Conservation (phyloP, 371 early-diverging fungal species). For the Haplosporangium sp. region DNA sequence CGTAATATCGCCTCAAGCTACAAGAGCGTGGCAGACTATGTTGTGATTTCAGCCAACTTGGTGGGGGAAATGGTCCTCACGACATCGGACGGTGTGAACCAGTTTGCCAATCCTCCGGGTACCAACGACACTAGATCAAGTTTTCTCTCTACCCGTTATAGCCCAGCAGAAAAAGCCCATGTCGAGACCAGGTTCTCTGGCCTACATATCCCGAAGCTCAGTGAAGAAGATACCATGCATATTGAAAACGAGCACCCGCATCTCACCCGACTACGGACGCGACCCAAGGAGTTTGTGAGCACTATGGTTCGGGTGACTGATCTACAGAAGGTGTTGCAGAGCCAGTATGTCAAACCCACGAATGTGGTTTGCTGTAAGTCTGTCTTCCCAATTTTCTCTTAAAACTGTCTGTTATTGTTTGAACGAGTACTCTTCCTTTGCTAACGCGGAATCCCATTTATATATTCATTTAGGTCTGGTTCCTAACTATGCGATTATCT, state of each 20-base stretch:
- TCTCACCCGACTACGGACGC: constrained; percentile 10
- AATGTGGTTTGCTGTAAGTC: constrained; percentile 51
- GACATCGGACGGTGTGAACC: constrained; percentile 29
- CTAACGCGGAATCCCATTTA: not conserved
- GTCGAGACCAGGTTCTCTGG: constrained; percentile 43
- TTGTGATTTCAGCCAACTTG: constrained; percentile 46
- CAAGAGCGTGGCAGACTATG: constrained; percentile 33
- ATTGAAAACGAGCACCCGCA: constrained; percentile 24
- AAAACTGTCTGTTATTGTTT: too few relatives aligned
- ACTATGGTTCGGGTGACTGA: constrained; percentile 38
- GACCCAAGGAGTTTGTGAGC: constrained; percentile 39
- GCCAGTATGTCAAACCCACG: constrained; percentile 38
- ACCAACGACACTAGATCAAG: not conserved
- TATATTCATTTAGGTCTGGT: not conserved
- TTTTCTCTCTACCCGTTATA: constrained; percentile 13
- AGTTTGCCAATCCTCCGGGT: not conserved
- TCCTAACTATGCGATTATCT: not conserved
- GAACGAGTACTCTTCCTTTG: not conserved
- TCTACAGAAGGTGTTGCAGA: constrained; percentile 49
- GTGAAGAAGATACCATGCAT: constrained; percentile 7
- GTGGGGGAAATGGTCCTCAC: constrained; percentile 40
- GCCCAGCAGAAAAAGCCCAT: constrained; percentile 41
- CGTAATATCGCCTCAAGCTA: constrained; percentile 34
- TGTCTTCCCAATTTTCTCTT: too few relatives aligned
- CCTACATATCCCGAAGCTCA: constrained; percentile 26